Base-by-base conservation (phyloP, 805 yeast species). In the Candida succiphila region DNA sequence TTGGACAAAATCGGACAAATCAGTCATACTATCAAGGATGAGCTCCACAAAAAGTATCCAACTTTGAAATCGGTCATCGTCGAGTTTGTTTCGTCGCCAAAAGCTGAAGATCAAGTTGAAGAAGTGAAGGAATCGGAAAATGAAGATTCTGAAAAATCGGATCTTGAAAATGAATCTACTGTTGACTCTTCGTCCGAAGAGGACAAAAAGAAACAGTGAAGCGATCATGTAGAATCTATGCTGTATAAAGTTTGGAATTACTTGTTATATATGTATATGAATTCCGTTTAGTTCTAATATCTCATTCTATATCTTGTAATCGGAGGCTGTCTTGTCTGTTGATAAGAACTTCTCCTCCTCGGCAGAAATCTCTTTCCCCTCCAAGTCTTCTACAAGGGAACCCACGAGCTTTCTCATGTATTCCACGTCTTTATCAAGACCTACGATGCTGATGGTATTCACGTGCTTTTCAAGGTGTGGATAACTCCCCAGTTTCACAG, bases 401-500 rank as follows among this genome's bases (percentile, higher is more conserved):
- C 4, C 13, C 13, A 21, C 25, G 3, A 79, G 46, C 2, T 46
- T 42, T 21, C 65, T 48, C 42, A 83, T 54, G 29, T 48, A 53
- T 0, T 49, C 52, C 2, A 44, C 41, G 14, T 63, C 56, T 9
- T 56, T 54, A 16, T 45, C 50, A 15, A 72, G 69, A 1, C 94
- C 94, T 25, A 83, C 63, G 14, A 86, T 67, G 44, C 94, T 80
- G 15, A 86, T 73, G 0, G 94, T 84, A 43, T 72, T 79, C 34
- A 73, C 58, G 1, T 70, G 65, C 55, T 73, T 67, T 13, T 67
- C 66, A 57, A 72, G 67, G 53, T 86, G 95, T 2, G 95, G 95
- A 50, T 86, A 86, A 23, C 88, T 78, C 3, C 95, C 95, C 31
- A 86, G 65, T 48, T 85, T 86, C 32, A 85, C 65, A 7, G 31